Percentiles rank a stretch among this genome's conserved stretches.
Evolutionary conservation across 2,329 filamentous ascomycete genomes (phyloP).

Genomic region (Cytospora leucostoma): DNA sequence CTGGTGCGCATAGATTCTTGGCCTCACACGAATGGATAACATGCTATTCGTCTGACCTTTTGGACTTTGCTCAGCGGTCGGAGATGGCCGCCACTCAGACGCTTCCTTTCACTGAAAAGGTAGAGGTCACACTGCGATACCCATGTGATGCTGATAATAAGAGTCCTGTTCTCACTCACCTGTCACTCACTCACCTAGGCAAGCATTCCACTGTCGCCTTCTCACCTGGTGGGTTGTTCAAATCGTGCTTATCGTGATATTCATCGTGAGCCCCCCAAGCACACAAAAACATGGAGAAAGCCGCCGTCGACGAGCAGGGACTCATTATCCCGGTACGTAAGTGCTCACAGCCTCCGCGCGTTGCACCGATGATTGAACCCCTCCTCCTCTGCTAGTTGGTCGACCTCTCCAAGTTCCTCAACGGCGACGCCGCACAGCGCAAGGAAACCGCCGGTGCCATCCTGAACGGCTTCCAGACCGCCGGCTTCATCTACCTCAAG

Average conservation of each 20-base stretch:
- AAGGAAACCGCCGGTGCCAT: slow-evolving; percentile 69
- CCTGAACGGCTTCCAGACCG: slow-evolving; percentile 77
- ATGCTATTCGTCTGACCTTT: slow-evolving; percentile 17
- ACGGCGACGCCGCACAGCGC: slow-evolving; percentile 61
- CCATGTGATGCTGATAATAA: slow-evolving; percentile 4
- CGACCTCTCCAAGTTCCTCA: slow-evolving; percentile 74
- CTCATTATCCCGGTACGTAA: slow-evolving; percentile 36
- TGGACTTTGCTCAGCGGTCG: slow-evolving; percentile 1
- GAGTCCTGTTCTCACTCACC: background rate
- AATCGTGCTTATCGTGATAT: background rate
- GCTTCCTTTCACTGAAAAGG: slow-evolving; percentile 5
- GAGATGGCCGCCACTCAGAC: slow-evolving; percentile 10
- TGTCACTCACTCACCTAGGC: background rate
- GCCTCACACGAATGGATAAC: slow-evolving; percentile 6
- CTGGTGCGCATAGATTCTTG: slow-evolving; percentile 10
- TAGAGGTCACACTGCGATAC: background rate
- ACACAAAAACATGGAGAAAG: slow-evolving; percentile 37
- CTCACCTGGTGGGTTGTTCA: background rate
- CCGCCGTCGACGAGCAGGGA: slow-evolving; percentile 36
- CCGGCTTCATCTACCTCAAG: slow-evolving; percentile 87
- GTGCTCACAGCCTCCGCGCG: slow-evolving; percentile 17
- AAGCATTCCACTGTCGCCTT: background rate
- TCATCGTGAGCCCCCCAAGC: background rate
- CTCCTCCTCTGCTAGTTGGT: slow-evolving; percentile 60
- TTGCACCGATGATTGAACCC: slow-evolving; percentile 2